phyloP scores from a whole-genome alignment of 805 yeast species.

The Candida maltosa region DNA sequence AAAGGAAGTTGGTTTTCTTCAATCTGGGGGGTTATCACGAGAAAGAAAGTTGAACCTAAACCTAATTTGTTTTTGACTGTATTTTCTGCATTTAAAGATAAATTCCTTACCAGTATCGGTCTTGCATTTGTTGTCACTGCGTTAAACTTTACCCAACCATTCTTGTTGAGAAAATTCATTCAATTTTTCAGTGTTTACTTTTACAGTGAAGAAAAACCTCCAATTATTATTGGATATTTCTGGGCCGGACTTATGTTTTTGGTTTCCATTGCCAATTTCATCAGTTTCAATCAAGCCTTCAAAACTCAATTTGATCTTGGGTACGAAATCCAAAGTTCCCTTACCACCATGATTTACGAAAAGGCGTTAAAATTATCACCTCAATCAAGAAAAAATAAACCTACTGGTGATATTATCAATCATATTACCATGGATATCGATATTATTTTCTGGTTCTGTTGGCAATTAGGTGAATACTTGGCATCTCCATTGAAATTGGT shows the following conservation, averaged over 20 bases:
- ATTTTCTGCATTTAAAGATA: constrained; percentile 11
- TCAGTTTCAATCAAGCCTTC: constrained; percentile 20
- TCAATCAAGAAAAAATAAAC: constrained; percentile 25
- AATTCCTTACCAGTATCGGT: constrained; percentile 4
- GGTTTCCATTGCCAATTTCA: constrained; percentile 19
- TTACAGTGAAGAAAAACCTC: constrained; percentile 13
- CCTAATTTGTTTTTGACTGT: constrained; percentile 11
- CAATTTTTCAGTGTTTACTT: constrained; percentile 18
- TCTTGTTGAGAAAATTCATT: constrained; percentile 26
- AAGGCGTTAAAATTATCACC: constrained; percentile 30
- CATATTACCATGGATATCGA: constrained; percentile 30
- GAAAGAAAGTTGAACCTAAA: constrained; percentile 8
- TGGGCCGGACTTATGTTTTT: constrained; percentile 23
- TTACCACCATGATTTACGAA: constrained; percentile 22
- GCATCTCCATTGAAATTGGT: constrained; percentile 22
- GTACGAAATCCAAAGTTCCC: constrained; percentile 15
- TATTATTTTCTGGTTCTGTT: constrained; percentile 11
- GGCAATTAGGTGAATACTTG: constrained; percentile 13
- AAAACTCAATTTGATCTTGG: constrained; percentile 12
- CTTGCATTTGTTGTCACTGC: constrained; percentile 19
- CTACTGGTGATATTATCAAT: constrained; percentile 33
- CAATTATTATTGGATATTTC: constrained; percentile 22
- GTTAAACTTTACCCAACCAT: constrained; percentile 24
- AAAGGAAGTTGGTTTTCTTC: constrained; percentile 1
- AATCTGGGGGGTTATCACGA: constrained; percentile 5